Evolutionary conservation across 306 rosid genomes (phyloP).

Genomic region (Prunus armeniaca): DNA sequence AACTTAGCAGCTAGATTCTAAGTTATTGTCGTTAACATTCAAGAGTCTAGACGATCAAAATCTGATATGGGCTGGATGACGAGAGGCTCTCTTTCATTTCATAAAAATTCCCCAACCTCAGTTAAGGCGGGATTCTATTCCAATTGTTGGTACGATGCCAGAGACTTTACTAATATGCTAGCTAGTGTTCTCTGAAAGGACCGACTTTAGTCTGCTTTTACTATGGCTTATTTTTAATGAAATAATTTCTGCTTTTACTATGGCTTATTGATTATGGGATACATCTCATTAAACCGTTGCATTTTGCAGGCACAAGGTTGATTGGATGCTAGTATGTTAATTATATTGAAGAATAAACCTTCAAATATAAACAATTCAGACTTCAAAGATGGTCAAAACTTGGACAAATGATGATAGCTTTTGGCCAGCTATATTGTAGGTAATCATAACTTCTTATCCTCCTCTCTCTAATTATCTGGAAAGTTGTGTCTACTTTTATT

Average conservation of each 20-base stretch:
- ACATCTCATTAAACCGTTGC: neutral
- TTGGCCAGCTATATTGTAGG: neutral
- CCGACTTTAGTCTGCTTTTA: neutral
- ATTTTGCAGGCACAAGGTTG: slow-evolving; percentile 41
- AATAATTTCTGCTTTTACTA: neutral
- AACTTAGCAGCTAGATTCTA: neutral
- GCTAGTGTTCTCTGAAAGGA: neutral
- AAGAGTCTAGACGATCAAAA: neutral
- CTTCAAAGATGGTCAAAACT: slow-evolving; percentile 9
- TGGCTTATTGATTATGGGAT: neutral
- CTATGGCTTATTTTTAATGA: neutral
- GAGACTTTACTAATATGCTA: neutral
- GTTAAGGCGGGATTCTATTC: neutral
- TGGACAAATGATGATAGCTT: neutral
- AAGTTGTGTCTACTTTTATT: neutral
- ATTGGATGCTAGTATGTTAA: slow-evolving; percentile 34
- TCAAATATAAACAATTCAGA: slow-evolving; percentile 3
- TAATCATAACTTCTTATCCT: neutral
- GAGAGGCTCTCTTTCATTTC: neutral
- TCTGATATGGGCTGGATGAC: neutral
- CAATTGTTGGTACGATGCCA: neutral
- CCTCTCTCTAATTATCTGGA: neutral
- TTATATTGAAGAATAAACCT: slow-evolving; percentile 10
- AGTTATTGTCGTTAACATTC: neutral
- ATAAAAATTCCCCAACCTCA: neutral